Conservation (phyloP, 169 alveolate species). For the Cryptosporidium muris region DNA sequence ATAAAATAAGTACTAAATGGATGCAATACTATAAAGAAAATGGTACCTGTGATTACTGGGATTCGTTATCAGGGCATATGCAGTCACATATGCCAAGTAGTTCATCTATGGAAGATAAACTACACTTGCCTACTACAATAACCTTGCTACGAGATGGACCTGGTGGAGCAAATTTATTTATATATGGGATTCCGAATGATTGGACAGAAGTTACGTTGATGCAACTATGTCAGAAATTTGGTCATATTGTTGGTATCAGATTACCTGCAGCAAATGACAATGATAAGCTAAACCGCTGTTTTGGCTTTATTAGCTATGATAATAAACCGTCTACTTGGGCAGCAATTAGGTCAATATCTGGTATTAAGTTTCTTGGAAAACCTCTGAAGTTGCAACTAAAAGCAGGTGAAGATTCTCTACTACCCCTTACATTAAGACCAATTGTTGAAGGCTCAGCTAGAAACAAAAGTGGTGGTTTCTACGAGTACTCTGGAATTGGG, state of each 20-base stretch:
- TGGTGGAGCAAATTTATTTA: constrained; percentile 77
- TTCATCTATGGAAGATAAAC: constrained; percentile 57
- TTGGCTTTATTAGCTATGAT: constrained; percentile 79
- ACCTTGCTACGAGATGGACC: constrained; percentile 82
- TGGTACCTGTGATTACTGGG: constrained; percentile 70
- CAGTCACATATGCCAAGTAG: constrained; percentile 61
- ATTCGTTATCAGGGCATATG: constrained; percentile 55
- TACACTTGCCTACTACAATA: constrained; percentile 76
- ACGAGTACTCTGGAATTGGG: no score
- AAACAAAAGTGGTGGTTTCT: not conserved
- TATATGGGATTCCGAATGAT: constrained; percentile 78
- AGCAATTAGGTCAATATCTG: constrained; percentile 78
- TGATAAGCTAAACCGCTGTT: constrained; percentile 77
- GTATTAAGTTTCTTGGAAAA: constrained; percentile 76
- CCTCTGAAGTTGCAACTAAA: constrained; percentile 76
- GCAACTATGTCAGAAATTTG: constrained; percentile 77
- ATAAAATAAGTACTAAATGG: constrained; percentile 55
- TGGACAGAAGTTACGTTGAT: constrained; percentile 78
- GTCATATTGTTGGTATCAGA: constrained; percentile 80
- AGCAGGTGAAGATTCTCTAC: constrained; percentile 77
- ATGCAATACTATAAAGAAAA: constrained; percentile 66
- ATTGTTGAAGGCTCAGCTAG: constrained; percentile 64
- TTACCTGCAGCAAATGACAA: constrained; percentile 77
- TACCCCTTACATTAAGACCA: constrained; percentile 71
- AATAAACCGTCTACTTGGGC: constrained; percentile 78